Evolutionary conservation across 75 land plant genomes (phyloP).

Genomic region (Picea glauca): DNA sequence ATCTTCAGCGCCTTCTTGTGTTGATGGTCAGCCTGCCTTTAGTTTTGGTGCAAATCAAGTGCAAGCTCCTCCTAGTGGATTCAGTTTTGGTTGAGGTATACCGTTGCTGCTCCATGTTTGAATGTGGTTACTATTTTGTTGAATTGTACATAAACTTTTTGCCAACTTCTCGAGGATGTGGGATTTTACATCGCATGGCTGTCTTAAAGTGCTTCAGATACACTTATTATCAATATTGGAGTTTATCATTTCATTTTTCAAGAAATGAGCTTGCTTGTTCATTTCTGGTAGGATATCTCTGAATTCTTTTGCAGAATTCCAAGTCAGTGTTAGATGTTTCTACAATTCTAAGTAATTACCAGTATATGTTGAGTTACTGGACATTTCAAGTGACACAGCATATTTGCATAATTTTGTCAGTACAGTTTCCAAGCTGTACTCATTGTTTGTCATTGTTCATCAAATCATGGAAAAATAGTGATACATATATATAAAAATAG

Average conservation of each 20-base stretch:
- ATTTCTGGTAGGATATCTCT: background rate
- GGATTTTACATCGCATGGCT: background rate
- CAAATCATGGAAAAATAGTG: background rate
- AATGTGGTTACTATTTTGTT: background rate
- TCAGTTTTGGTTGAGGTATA: conserved; percentile 22
- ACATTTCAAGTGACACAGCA: background rate
- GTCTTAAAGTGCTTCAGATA: background rate
- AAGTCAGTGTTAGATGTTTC: background rate
- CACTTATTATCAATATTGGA: too few species aligned
- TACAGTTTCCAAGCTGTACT: background rate
- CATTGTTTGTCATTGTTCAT: background rate
- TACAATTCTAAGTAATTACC: background rate
- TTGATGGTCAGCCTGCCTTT: conserved; percentile 38
- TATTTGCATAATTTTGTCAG: background rate
- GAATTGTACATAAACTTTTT: background rate
- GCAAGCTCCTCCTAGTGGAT: conserved; percentile 22
- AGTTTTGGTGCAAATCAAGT: conserved; percentile 32
- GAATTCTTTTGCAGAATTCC: background rate
- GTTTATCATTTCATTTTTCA: background rate
- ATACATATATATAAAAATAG: too few species aligned
- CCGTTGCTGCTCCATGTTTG: background rate
- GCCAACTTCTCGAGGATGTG: background rate
- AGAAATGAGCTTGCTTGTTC: background rate
- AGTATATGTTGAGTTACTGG: background rate
- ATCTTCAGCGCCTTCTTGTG: conserved; percentile 4